A percentile compares a stretch with the other conserved stretches of the same genome.
Evolutionary conservation across 2,329 filamentous ascomycete species (phyloP).

Genomic region (Colletotrichum sp.): DNA sequence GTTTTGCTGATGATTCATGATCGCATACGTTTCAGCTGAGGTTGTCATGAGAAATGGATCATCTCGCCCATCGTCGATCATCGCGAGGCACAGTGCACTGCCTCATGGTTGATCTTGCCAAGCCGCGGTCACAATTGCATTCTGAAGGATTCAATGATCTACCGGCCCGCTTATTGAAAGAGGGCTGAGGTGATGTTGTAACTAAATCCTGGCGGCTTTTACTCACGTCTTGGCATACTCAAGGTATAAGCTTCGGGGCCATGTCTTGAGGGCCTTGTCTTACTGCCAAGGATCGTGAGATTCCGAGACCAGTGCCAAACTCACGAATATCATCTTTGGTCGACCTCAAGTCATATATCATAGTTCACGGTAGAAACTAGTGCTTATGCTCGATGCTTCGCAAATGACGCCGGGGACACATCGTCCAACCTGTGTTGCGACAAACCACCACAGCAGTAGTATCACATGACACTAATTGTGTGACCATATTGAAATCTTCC

Average conservation of each 20-base stretch:
- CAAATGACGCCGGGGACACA: not conserved
- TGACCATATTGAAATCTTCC: not conserved
- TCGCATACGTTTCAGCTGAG: not conserved
- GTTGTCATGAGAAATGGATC: not conserved
- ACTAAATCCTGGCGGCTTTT: not conserved
- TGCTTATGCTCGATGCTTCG: not conserved
- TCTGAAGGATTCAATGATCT: not conserved
- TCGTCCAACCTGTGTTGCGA: not conserved
- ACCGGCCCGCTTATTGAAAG: not conserved
- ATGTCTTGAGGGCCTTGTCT: not conserved
- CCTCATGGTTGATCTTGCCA: not conserved
- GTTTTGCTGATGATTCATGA: not conserved
- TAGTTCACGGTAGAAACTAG: not conserved
- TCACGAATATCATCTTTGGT: not conserved
- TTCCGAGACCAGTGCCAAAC: not conserved
- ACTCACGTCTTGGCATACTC: not conserved
- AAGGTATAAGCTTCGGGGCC: not conserved
- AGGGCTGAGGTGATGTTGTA: not conserved
- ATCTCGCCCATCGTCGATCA: not conserved
- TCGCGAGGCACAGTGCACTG: not conserved
- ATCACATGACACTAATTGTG: accelerated
- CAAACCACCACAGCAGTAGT: not conserved
- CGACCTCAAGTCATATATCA: not conserved
- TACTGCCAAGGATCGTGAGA: not conserved
- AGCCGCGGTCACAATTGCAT: not conserved